Evolutionary conservation across 768 basidiomycete species (phyloP).

Genomic region (Rickenella mellea): DNA sequence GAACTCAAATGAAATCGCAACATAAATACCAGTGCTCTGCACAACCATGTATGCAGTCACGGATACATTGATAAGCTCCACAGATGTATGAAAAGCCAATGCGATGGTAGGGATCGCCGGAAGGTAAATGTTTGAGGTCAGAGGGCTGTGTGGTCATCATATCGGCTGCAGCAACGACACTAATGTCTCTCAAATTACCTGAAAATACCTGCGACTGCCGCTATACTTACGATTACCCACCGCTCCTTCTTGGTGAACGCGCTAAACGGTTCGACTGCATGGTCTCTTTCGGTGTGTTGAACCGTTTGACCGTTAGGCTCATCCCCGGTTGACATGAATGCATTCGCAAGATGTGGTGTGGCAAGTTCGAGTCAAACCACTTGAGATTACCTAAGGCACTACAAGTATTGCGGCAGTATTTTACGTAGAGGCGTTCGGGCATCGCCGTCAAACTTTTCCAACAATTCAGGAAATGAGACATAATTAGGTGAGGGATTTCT

Average conservation of each 20-base stretch:
- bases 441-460: conserved; percentile 17
- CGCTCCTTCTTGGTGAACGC: conserved; percentile 50
- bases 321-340: not conserved
- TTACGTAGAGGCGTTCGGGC: conserved; percentile 15
- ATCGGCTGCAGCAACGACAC: not conserved
- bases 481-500: conserved; percentile 13
- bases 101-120: conserved; percentile 61
- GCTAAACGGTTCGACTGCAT: conserved; percentile 24
- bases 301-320: not conserved
- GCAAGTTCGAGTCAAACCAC: conserved; percentile 43
- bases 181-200: conserved; percentile 29
- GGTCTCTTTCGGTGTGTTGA: conserved; percentile 1
- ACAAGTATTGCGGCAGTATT: conserved; percentile 12
- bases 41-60: conserved; percentile 71
- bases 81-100: conserved; percentile 49
- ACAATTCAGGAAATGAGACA: conserved; percentile 20
- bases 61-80: conserved; percentile 70
- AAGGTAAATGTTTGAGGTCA: conserved; percentile 61
- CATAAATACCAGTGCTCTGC: conserved; percentile 43
- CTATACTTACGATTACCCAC: conserved; percentile 56
- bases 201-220: conserved; percentile 51
- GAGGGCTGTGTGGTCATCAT: conserved; percentile 7
- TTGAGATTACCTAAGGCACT: conserved; percentile 25
- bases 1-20: not conserved
- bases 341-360: conserved; percentile 31